A percentile compares a stretch with the other conserved stretches of the same genome.
Evolutionary conservation across 2,329 filamentous ascomycete genomes (phyloP).

Genomic region (Nannizzia gypsea): DNA sequence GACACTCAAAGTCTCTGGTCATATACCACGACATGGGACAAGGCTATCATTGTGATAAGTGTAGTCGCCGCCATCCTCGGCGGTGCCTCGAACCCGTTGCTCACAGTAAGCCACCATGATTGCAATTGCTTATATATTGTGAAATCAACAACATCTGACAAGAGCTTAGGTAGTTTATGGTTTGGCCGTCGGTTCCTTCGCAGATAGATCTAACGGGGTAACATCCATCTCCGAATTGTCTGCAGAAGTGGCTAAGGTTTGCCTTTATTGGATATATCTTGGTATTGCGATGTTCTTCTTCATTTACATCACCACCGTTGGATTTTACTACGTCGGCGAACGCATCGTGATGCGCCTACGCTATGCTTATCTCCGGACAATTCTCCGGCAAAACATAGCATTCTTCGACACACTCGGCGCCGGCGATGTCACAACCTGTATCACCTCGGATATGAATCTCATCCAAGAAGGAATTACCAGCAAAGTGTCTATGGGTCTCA

Average conservation of each 20-base stretch:
- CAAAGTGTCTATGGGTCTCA: constrained; percentile 50
- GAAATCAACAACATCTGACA: background rate
- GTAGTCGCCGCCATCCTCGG: background rate
- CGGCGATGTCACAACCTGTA: constrained; percentile 73
- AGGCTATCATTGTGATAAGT: background rate
- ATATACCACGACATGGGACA: background rate
- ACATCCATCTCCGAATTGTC: constrained; percentile 18
- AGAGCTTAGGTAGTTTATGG: background rate
- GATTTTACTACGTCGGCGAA: constrained; percentile 68
- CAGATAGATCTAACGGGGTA: background rate
- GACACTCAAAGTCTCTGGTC: background rate
- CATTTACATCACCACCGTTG: constrained; percentile 63
- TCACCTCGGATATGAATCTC: constrained; percentile 72
- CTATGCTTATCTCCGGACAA: constrained; percentile 61
- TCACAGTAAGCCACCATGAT: background rate
- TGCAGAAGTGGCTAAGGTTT: background rate
- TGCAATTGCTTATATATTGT: background rate
- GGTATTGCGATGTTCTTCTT: constrained; percentile 60
- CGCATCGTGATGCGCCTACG: constrained; percentile 59
- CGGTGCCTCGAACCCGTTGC: background rate
- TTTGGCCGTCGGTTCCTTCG: background rate
- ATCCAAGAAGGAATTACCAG: constrained; percentile 79
- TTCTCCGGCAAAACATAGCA: constrained; percentile 67
- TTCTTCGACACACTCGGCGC: constrained; percentile 77
- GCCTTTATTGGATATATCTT: constrained; percentile 63